These are phyloP conservation scores for Fusarium xyrophilum DNA, from an alignment of 2,329 filamentous ascomycete species.

Conservation along the genomic window DNA sequence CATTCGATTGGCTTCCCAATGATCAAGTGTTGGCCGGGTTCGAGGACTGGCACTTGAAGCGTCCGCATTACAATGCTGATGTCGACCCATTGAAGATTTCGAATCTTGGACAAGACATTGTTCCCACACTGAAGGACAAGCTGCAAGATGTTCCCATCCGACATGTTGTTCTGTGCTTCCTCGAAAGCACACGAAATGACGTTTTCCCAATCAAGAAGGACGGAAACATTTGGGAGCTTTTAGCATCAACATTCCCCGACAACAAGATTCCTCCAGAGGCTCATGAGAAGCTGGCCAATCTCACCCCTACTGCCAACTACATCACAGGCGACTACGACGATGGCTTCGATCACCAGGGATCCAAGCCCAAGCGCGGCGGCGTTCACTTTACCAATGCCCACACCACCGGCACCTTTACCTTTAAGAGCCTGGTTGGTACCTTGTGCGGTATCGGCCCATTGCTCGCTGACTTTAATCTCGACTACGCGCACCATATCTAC, in stretches of 20 bases:
- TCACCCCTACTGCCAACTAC: conserved; percentile 46
- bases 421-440: conserved; percentile 52
- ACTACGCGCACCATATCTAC: conserved; percentile 52
- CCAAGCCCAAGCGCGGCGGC: conserved; percentile 45
- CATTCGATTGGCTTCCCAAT: conserved; percentile 41
- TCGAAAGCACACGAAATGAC: conserved; percentile 55
- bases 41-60: conserved; percentile 42
- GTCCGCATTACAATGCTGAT: conserved; percentile 47
- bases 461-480: conserved; percentile 52
- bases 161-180: conserved; percentile 52
- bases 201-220: conserved; percentile 54
- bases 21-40: conserved; percentile 30
- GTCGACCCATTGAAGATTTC: conserved; percentile 51
- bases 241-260: conserved; percentile 43
- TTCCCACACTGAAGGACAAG: conserved; percentile 37
- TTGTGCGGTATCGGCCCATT: conserved; percentile 53
- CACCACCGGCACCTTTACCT: conserved; percentile 52
- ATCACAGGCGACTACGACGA: conserved; percentile 49
- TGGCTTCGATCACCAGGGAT: conserved; percentile 40
- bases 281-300: conserved; percentile 34
- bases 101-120: conserved; percentile 46
- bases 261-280: conserved; percentile 45
- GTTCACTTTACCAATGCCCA: conserved; percentile 50
- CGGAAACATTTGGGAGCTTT: conserved; percentile 46
- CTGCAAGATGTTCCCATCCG: conserved; percentile 47